These are phyloP conservation scores for Leccinum obscurum DNA, from an alignment of 768 basidiomycete genomes.

Conservation along the genomic window DNA sequence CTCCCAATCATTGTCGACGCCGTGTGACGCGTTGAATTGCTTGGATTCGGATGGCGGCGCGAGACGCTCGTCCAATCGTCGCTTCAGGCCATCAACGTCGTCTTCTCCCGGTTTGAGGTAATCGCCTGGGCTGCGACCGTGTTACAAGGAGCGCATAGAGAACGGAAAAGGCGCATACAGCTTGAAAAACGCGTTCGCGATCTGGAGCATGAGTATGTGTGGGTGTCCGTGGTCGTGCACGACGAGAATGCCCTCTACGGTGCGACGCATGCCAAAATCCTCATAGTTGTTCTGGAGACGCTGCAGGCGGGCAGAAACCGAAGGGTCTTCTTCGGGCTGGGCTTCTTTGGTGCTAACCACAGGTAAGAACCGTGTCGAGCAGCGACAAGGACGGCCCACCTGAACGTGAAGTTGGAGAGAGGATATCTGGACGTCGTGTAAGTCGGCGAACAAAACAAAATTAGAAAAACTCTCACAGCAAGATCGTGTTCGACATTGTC, in stretches of 20 bases:
- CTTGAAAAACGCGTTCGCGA: slow-evolving; percentile 99
- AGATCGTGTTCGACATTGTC: slow-evolving; percentile 52
- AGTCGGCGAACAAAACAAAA: not conserved
- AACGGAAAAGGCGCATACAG: slow-evolving; percentile 55
- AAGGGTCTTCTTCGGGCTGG: slow-evolving; percentile 96
- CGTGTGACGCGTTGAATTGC: slow-evolving; percentile 78
- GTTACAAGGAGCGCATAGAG: not conserved
- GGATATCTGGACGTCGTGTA: slow-evolving; percentile 57
- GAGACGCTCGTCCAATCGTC: slow-evolving; percentile 84
- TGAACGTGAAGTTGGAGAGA: slow-evolving; percentile 90
- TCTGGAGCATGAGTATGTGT: slow-evolving; percentile 97
- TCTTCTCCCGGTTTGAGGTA: slow-evolving; percentile 97
- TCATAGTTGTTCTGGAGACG: slow-evolving; percentile 96
- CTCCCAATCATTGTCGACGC: slow-evolving; percentile 90
- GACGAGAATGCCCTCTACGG: slow-evolving; percentile 77
- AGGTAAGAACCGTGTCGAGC: slow-evolving; percentile 12
- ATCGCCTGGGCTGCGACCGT: slow-evolving; percentile 78
- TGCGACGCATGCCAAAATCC: slow-evolving; percentile 94
- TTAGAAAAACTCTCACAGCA: slow-evolving; percentile 33
- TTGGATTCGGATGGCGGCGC: slow-evolving; percentile 71
- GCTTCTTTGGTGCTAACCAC: slow-evolving; percentile 83
- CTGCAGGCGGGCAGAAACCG: slow-evolving; percentile 90
- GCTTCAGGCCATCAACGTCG: slow-evolving; percentile 88
- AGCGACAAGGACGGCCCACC: slow-evolving; percentile 40
- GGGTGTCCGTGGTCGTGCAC: slow-evolving; percentile 98